These are phyloP conservation scores for Citrus mangshanensis DNA, from an alignment of 345 rosid species.

Conservation along the genomic window DNA sequence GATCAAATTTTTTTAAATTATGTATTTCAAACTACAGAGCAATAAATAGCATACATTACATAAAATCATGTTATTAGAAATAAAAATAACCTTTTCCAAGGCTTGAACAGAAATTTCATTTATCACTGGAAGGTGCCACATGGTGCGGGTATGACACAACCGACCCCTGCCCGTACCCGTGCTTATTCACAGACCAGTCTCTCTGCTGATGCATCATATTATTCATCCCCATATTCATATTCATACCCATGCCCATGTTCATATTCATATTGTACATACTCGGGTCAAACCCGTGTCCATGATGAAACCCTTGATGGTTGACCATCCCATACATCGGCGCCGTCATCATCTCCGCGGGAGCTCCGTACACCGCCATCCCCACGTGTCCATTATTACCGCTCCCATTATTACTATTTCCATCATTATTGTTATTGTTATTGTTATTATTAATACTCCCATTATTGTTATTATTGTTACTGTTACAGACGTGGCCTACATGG, in stretches of 20 bases:
- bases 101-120: constrained; percentile 17
- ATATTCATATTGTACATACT: constrained; percentile 32
- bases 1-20: not conserved
- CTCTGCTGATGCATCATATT: constrained; percentile 67
- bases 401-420: not conserved
- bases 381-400: constrained; percentile 29
- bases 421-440: not conserved
- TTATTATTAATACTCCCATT: not conserved
- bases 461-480: not conserved
- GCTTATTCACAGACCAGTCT: constrained; percentile 58
- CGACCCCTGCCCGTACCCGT: constrained; percentile 41
- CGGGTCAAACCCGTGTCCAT: constrained; percentile 37
- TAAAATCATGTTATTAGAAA: not conserved
- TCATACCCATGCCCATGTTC: constrained; percentile 3
- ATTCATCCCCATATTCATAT: constrained; percentile 17
- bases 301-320: constrained; percentile 21
- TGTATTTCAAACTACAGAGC: not conserved
- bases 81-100: not conserved
- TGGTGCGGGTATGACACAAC: constrained; percentile 48
- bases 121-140: constrained; percentile 48
- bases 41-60: not conserved
- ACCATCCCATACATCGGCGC: constrained; percentile 68
- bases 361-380: constrained; percentile 48
- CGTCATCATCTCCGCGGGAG: constrained; percentile 42
- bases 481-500: not conserved